A percentile compares a stretch with the other conserved stretches of the same genome.
phyloP scores from a whole-genome alignment of 345 rosid species.

The Aethionema arabicum region DNA sequence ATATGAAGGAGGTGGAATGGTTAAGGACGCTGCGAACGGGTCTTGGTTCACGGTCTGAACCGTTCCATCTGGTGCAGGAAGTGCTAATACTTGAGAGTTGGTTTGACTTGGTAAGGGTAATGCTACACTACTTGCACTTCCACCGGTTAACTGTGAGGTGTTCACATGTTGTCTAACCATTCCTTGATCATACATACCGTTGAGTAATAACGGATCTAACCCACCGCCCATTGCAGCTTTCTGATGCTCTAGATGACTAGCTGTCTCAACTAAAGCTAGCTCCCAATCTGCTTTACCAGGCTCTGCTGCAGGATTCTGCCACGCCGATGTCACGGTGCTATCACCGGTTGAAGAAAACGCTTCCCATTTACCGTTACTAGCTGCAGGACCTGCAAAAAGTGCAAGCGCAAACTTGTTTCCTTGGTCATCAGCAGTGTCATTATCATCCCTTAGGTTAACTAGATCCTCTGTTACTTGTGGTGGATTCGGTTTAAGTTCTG shows the following conservation, averaged over 20 bases:
- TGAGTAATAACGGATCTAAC: constrained; percentile 72
- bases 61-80: constrained; percentile 80
- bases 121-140: constrained; percentile 83
- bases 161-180: constrained; percentile 60
- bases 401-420: constrained; percentile 82
- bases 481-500: constrained; percentile 42
- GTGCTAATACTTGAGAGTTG: constrained; percentile 60
- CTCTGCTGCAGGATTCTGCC: constrained; percentile 88
- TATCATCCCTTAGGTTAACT: constrained; percentile 78
- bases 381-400: constrained; percentile 63
- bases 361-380: constrained; percentile 66
- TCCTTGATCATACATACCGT: constrained; percentile 94
- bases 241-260: constrained; percentile 71
- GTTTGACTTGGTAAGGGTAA: constrained; percentile 49
- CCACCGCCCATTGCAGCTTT: constrained; percentile 84
- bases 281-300: constrained; percentile 84
- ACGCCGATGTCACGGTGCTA: constrained; percentile 68
- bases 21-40: constrained; percentile 67
- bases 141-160: constrained; percentile 54
- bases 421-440: constrained; percentile 63
- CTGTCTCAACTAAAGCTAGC: constrained; percentile 78
- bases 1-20: constrained; percentile 72
- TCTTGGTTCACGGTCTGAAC: constrained; percentile 66
- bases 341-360: constrained; percentile 66
- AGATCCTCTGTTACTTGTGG: constrained; percentile 60